Evolutionary conservation across 306 rosid genomes (phyloP), one percentile per base, ranked within the genome.

Genomic region (Inga oerstediana): DNA sequence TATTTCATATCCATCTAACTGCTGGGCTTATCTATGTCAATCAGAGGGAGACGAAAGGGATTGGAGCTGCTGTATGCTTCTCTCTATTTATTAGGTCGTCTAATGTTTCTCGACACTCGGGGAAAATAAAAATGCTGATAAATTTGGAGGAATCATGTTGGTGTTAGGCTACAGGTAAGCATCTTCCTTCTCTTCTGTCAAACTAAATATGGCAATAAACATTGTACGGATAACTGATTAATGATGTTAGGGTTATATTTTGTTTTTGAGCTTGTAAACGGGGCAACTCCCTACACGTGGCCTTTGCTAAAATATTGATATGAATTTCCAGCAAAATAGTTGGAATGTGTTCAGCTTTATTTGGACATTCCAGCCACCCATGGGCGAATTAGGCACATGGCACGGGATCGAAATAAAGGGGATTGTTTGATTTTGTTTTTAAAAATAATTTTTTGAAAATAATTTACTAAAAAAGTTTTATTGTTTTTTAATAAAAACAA

Each of bases 61-160:
- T 49, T 49, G 54, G 54, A 48, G 52, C 52, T 48, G 52, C 52
- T 48, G 41, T 5, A 37, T 37, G 41, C 5, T 5, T 37, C 43
- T 37, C 43, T 39, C 43, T 0, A 39, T 39, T 5, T 39, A 39
- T 39, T 12, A 48, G 37, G 52, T 93, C 98, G 9, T 85, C 95
- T 65, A 92, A 90, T 86, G 81, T 92, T 83, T 95, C 98, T 83
- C 84, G 93, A 51, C 96, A 93, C 89, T 83, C 90, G 91, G 98
- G 98, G 41, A 93, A 93, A 91, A 85, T 82, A 22, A 97, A 92
- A 92, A 92, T 81, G 97, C 98, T 43, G 90, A 93, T 30, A 95
- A 82, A 90, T 94, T 78, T 91, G 92, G 94, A 89, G 81, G 77
- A 92, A 93, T 82, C 98, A 93, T 71, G 86, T 88, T 44, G 98